Conservation (phyloP, 2,329 filamentous ascomycete genomes). For the Exophiala aquamarina region DNA sequence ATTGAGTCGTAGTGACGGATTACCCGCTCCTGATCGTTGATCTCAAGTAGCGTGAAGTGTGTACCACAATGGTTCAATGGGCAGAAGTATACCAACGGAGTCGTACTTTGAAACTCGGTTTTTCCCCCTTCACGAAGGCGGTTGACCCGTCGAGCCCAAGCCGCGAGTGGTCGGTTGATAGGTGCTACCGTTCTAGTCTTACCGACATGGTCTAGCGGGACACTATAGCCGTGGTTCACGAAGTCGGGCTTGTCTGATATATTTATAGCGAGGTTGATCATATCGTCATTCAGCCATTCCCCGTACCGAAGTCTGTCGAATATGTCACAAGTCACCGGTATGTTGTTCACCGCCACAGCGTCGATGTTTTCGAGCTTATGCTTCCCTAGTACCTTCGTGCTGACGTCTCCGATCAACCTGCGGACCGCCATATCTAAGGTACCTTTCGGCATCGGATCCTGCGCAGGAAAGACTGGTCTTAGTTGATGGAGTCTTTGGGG, state of each 20-base stretch:
- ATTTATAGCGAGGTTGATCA: constrained; percentile 26
- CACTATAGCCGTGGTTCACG: constrained; percentile 24
- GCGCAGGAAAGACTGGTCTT: background rate
- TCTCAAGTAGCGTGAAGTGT: constrained; percentile 31
- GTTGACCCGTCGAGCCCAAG: no score
- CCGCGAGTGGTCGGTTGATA: no score
- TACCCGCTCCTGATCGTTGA: constrained; percentile 28
- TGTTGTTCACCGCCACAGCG: background rate
- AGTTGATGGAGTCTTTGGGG: background rate
- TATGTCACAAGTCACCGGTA: constrained; percentile 22
- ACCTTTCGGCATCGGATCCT: constrained; percentile 3
- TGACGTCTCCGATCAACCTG: constrained; percentile 2
- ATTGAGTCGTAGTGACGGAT: constrained; percentile 32
- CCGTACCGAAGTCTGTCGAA: constrained; percentile 24
- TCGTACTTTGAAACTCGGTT: no score
- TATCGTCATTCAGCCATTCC: constrained; percentile 27
- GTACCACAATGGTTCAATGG: no score
- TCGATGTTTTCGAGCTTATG: background rate
- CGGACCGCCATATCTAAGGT: background rate
- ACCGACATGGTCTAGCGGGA: constrained; percentile 25
- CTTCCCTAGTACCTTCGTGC: constrained; percentile 3
- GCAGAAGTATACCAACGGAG: no score
- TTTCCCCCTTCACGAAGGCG: no score
- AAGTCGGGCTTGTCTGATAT: constrained; percentile 28
- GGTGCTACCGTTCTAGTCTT: no score